Base-by-base conservation (phyloP, 441 rosid genomes). In the Gossypium armourianum region DNA sequence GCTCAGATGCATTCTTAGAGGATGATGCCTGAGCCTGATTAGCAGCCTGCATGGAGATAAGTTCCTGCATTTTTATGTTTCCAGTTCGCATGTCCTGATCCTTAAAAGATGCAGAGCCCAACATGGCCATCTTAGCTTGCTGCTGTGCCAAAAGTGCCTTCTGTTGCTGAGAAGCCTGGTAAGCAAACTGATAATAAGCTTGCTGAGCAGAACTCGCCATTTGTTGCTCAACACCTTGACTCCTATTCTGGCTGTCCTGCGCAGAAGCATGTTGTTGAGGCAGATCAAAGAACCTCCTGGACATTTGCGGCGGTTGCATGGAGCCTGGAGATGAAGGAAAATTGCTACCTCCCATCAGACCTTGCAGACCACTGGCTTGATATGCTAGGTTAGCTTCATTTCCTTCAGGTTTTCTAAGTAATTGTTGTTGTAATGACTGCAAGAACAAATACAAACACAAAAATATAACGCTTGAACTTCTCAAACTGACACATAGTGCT, bases 11-110 rank as follows among this genome's bases (percentile, higher is more conserved):
- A 69, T 79, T 86, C 84, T 80, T 96, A 62, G 97, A 93, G 16
- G 95, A 90, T 24, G 96, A 87, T 29, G 97, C 91, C 83, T 89
- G 99, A 53, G 79, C 83, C 75, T 86, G 95, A 82, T 75, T 88
- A 77, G 86, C 83, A 2, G 87, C 83, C 80, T 91, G 97, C 85
- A 82, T 83, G 50, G 98, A 83, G 75, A 81, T 82, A 65, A 87
- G 75, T 76, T 91, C 99, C 86, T 87, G 96, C 92, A 90, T 85
- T 80, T 91, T 90, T 76, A 83, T 72, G 76, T 89, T 88, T 52
- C 86, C 91, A 83, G 77, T 73, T 56, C 89, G 83, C 63, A 73
- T 69, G 24, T 91, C 97, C 70, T 86, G 92, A 66, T 91, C 97
- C 79, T 90, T 94, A 67, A 84, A 81, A 52, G 80, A 20, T 61